Percentiles rank a stretch among this genome's conserved stretches.
These are phyloP conservation scores for Penicillium sp. DNA, from an alignment of 2,329 filamentous ascomycete species.

Conservation along the genomic window DNA sequence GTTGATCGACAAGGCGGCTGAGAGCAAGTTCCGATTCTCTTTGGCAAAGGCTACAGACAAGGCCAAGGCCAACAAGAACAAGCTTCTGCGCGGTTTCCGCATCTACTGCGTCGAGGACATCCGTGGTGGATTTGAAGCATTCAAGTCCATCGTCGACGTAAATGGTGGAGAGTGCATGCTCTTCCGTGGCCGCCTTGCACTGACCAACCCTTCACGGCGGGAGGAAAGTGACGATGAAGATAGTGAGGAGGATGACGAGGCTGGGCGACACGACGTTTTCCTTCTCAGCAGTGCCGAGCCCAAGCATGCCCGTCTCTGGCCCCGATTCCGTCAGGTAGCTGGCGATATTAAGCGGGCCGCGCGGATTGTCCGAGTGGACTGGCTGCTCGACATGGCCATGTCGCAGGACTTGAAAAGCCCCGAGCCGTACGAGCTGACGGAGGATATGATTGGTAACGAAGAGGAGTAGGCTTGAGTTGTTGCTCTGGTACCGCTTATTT, in stretches of 20 bases:
- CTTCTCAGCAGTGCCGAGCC: slow-evolving; percentile 70
- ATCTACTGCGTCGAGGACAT: slow-evolving; percentile 85
- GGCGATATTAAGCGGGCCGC: slow-evolving; percentile 75
- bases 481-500: neutral
- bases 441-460: slow-evolving; percentile 28
- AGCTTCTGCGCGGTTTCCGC: slow-evolving; percentile 71
- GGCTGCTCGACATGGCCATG: slow-evolving; percentile 89
- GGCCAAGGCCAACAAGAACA: slow-evolving; percentile 74
- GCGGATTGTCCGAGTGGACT: slow-evolving; percentile 80
- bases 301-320: slow-evolving; percentile 75
- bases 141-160: slow-evolving; percentile 78
- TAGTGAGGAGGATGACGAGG: slow-evolving; percentile 59
- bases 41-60: slow-evolving; percentile 68
- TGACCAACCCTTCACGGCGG: slow-evolving; percentile 65
- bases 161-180: slow-evolving; percentile 83
- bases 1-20: slow-evolving; percentile 71
- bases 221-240: slow-evolving; percentile 38
- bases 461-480: slow-evolving; percentile 18
- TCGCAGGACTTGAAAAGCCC: slow-evolving; percentile 74
- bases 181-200: slow-evolving; percentile 72
- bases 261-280: slow-evolving; percentile 72
- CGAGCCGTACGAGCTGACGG: slow-evolving; percentile 56
- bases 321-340: slow-evolving; percentile 77
- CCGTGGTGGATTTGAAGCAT: slow-evolving; percentile 78
- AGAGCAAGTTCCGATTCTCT: slow-evolving; percentile 69